phyloP scores from a whole-genome alignment of 1,284 basidiomycete genomes.

The Cryptococcus floricola region DNA sequence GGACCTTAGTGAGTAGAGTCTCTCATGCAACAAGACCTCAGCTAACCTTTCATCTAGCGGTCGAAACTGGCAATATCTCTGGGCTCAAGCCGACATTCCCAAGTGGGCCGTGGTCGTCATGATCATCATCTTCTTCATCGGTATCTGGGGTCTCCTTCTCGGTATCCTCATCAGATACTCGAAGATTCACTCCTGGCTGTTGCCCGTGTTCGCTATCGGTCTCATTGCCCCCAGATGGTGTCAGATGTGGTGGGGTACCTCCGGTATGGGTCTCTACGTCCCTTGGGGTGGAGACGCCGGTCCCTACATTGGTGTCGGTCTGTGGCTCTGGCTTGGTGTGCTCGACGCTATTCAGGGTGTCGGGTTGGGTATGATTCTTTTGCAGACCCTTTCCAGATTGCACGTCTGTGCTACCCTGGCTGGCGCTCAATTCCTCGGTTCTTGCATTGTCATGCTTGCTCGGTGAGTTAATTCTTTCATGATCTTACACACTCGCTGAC shows the following conservation, averaged over 20 bases:
- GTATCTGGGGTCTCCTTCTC: constrained; percentile 73
- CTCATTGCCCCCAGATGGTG: constrained; percentile 89
- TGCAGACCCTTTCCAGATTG: constrained; percentile 84
- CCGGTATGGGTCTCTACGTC: constrained; percentile 62
- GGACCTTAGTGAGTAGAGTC: constrained; percentile 59
- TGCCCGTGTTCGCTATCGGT: constrained; percentile 89
- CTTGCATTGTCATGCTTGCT: constrained; percentile 49
- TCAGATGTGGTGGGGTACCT: constrained; percentile 58
- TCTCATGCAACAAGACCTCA: neutral
- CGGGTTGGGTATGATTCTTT: constrained; percentile 85
- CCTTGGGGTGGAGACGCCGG: constrained; percentile 81
- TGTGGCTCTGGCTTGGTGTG: constrained; percentile 92
- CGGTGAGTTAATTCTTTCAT: constrained; percentile 22
- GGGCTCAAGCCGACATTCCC: constrained; percentile 69
- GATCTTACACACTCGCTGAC: constrained; percentile 4
- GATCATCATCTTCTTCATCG: constrained; percentile 75
- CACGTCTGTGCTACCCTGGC: constrained; percentile 89
- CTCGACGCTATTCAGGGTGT: constrained; percentile 89
- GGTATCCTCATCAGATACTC: constrained; percentile 72
- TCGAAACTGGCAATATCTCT: constrained; percentile 88
- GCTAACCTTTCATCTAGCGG: constrained; percentile 56
- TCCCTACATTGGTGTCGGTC: constrained; percentile 76
- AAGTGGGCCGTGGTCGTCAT: constrained; percentile 78
- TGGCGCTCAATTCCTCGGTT: constrained; percentile 63
- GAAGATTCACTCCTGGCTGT: constrained; percentile 87